Percentiles rank a stretch among this genome's conserved stretches.
Evolutionary conservation across 2,329 filamentous ascomycete genomes (phyloP).

Genomic region (Lasiodiplodia sp.): DNA sequence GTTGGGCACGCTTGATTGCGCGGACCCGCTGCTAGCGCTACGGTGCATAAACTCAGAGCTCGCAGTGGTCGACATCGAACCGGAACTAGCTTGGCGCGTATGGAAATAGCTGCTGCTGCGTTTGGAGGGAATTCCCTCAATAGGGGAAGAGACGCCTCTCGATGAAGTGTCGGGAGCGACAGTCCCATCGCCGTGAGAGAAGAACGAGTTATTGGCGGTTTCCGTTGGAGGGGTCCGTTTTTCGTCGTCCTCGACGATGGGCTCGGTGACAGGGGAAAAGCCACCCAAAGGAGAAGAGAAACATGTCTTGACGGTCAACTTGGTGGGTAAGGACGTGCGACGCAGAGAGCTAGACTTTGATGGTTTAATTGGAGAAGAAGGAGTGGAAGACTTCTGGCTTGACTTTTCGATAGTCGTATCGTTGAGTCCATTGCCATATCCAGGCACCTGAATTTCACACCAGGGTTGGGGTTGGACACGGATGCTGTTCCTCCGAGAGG

Average conservation of each 20-base stretch:
- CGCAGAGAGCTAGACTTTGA: constrained; percentile 2
- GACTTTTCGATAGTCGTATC: constrained; percentile 32
- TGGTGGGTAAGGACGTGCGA: constrained; percentile 14
- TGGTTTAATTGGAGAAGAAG: not conserved
- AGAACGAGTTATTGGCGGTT: not conserved
- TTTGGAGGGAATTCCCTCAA: not conserved
- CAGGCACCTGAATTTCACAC: constrained; percentile 49
- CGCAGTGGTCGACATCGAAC: not conserved
- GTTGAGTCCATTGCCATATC: constrained; percentile 48
- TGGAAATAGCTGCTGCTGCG: constrained; percentile 15
- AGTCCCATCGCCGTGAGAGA: not conserved
- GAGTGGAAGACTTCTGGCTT: not conserved
- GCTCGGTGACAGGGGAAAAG: constrained; percentile 21
- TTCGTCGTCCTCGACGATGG: constrained; percentile 25
- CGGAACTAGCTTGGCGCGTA: not conserved
- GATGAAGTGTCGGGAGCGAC: too few species aligned
- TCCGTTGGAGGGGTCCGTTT: constrained; percentile 16
- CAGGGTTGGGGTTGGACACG: constrained; percentile 39
- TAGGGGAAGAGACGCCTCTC: not conserved
- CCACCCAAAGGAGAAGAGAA: not conserved
- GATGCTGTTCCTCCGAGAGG: constrained; percentile 41
- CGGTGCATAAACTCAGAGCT: constrained; percentile 5
- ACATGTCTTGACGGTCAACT: constrained; percentile 26
- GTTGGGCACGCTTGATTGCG: constrained; percentile 1
- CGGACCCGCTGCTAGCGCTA: constrained; percentile 5